phyloP scores from a whole-genome alignment of 192 early-diverging fungal genomes.

The Coemansia sp. region DNA sequence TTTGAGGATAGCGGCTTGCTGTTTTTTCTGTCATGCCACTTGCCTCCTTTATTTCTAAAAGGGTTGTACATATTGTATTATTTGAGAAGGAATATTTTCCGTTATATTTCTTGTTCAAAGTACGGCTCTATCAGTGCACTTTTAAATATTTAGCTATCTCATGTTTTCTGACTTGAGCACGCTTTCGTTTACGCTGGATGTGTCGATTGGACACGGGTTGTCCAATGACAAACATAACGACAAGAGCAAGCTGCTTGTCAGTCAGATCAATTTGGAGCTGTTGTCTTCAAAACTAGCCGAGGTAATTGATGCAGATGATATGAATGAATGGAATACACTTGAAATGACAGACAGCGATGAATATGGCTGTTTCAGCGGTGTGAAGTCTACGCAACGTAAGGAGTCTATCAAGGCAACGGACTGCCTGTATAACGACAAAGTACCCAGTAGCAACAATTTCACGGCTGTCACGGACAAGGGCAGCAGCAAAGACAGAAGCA shows the following conservation, averaged over 20 bases:
- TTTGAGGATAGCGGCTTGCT: background rate
- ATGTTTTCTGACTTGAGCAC: background rate
- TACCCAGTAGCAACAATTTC: background rate
- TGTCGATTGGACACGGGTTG: background rate
- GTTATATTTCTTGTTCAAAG: conserved; percentile 2
- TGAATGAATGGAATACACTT: too few species aligned
- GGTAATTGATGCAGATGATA: too few species aligned
- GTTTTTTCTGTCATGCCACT: background rate
- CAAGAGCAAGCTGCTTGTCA: background rate
- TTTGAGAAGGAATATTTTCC: background rate
- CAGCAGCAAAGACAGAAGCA: conserved; percentile 2
- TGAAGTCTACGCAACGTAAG: too few species aligned
- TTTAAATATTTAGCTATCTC: background rate
- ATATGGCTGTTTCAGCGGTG: too few species aligned
- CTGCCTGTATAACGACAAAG: too few species aligned
- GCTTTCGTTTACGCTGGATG: background rate
- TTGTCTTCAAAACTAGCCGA: background rate
- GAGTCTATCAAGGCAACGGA: too few species aligned
- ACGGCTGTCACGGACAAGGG: background rate
- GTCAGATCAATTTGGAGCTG: background rate
- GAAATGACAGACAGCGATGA: too few species aligned
- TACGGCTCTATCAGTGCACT: background rate
- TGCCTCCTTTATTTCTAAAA: background rate
- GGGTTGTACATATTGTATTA: background rate
- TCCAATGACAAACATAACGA: background rate